Percentiles rank a stretch among this genome's conserved stretches.
These are phyloP conservation scores for Paragyromitra xinjiangensis DNA, from an alignment of 495 filamentous ascomycete species.

Conservation along the genomic window DNA sequence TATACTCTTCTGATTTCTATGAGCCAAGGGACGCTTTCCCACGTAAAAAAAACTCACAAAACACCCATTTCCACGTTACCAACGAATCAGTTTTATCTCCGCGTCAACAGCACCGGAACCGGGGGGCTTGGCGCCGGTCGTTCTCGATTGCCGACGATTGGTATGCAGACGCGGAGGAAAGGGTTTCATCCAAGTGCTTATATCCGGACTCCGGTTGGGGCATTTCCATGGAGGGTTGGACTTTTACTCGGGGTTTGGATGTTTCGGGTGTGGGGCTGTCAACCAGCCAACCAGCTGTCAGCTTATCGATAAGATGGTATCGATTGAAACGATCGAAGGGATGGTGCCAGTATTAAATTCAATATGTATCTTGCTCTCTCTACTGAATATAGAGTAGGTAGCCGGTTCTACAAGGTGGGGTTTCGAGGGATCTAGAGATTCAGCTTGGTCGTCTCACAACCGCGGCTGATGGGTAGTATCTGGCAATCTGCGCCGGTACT, in stretches of 20 bases:
- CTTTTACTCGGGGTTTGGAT: slow-evolving; percentile 18
- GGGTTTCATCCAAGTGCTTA: neutral
- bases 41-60: too few species aligned
- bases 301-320: neutral
- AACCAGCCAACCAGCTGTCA: neutral
- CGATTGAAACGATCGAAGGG: neutral
- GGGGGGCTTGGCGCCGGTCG: neutral
- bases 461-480: neutral
- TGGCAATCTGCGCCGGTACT: neutral
- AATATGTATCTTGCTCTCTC: too few species aligned
- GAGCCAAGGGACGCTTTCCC: too few species aligned
- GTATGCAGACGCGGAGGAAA: neutral
- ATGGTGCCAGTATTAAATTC: neutral
- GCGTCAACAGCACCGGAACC: neutral
- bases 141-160: neutral
- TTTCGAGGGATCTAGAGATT: slow-evolving; percentile 4
- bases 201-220: slow-evolving; percentile 17
- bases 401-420: neutral
- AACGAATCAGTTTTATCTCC: slow-evolving; percentile 4
- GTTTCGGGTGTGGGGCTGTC: neutral
- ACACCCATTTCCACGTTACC: neutral
- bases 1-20: neutral
- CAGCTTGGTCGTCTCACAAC: neutral
- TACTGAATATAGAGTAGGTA: neutral
- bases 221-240: neutral